Percentiles rank a stretch among this genome's conserved stretches.
Evolutionary conservation across 192 early-diverging fungal species (phyloP).

Genomic region (Coemansia sp.): DNA sequence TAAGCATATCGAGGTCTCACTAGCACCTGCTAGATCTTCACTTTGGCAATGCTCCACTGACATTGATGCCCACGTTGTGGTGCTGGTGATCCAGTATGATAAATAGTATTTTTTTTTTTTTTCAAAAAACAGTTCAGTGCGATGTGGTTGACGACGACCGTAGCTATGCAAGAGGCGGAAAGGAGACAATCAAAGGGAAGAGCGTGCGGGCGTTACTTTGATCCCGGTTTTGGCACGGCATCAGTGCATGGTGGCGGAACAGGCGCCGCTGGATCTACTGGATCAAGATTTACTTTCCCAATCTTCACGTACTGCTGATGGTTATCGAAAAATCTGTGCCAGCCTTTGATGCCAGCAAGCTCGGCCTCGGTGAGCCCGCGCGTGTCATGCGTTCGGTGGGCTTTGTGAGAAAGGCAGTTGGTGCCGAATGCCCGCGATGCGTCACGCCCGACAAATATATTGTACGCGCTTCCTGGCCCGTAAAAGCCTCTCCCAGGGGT

Average conservation of each 20-base stretch:
- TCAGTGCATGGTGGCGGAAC: conserved; percentile 77
- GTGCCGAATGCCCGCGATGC: conserved; percentile 93
- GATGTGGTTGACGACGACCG: no score
- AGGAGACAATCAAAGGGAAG: not conserved
- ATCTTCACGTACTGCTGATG: conserved; percentile 85
- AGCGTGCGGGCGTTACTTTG: conserved; percentile 4
- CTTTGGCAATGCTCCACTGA: no score
- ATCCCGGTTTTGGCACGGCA: conserved; percentile 52
- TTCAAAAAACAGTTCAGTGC: no score
- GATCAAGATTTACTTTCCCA: conserved; percentile 75
- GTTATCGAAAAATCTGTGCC: conserved; percentile 87
- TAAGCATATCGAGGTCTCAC: no score
- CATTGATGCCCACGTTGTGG: no score
- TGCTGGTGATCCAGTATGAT: no score
- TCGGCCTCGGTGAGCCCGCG: conserved; percentile 76
- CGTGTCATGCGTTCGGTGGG: conserved; percentile 91
- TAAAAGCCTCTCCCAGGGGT: conserved; percentile 74
- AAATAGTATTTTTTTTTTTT: no score
- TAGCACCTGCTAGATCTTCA: no score
- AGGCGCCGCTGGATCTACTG: conserved; percentile 79
- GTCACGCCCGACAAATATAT: conserved; percentile 88
- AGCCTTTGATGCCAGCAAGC: conserved; percentile 72
- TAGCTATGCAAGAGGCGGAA: not conserved
- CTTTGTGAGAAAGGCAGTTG: conserved; percentile 78
- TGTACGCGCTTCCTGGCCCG: conserved; percentile 74